Evolutionary conservation across 164 flowering plant species (phyloP), one percentile per base, ranked within the genome.

Genomic region (Chimonanthus praecox): DNA sequence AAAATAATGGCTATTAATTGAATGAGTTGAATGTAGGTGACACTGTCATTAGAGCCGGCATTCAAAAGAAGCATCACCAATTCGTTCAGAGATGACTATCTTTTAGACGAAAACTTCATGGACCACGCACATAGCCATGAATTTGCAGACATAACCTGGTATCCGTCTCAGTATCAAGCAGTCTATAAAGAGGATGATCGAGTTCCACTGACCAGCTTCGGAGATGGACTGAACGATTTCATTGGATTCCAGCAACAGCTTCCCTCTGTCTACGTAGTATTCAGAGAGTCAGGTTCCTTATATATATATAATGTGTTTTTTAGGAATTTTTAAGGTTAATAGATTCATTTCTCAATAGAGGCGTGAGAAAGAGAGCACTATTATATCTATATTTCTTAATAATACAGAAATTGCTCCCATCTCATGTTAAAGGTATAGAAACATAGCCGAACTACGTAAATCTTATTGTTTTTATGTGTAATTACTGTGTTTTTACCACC

Each of bases 131-230:
- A 75, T 77, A 78, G 69, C 47, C 80, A 87, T 76, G 98, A 94
- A 76, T 94, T 92, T 78, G 93, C 83, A 71, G 97, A 94, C 70
- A 89, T 94, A 4, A 86, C 87, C 16, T 94, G 97, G 98, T 92
- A 92, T 61, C 96, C 97, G 44, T 92, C 97, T 5, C 83, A 76
- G 75, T 76, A 84, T 21, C 81, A 74, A 18, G 89, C 89, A 16
- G 94, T 87, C 0, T 94, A 90, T 77, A 84, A 94, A 75, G 73
- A 83, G 16, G 97, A 94, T 73, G 80, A 81, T 76, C 81, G 97
- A 71, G 92, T 86, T 71, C 85, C 94, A 33, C 43, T 88, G 3
- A 77, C 79, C 76, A 76, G 81, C 48, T 45, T 82, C 3, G 96
- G 96, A 2, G 84, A 90, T 80, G 98, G 97, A 9, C 78, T 82